Base-by-base conservation (phyloP, 1,139 yeast species). In the Hyphopichia khmerensis region DNA sequence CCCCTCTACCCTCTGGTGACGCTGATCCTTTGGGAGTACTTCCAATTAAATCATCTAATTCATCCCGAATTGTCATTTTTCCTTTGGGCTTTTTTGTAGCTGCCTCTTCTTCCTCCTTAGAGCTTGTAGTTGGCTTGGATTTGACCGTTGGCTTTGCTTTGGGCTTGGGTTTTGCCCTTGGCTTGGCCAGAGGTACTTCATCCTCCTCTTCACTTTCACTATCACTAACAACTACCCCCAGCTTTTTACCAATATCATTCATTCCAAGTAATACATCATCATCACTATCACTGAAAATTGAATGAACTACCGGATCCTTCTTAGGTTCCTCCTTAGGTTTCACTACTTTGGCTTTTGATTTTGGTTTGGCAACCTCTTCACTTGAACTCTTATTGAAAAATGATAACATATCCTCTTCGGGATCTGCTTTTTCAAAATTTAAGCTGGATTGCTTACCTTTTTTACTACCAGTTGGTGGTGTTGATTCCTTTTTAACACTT, bases 271-370 rank as follows among this genome's bases (percentile, higher is more conserved):
- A 46, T 36, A 60, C 66, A 39, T 66, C 71, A 36, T 66, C 71
- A 27, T 65, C 71, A 44, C 69, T 63, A 43, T 67, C 73, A 44
- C 64, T 60, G 46, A 67, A 67, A 18, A 57, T 48, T 7, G 60
- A 53, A 18, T 45, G 40, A 11, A 44, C 48, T 6, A 49, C 33
- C 3, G 27, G 35, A n/a, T 31, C 27, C 18, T n/a, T 13, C n/a
- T 36, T 27, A n/a, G n/a, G n/a, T 18, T 17, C 27, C 33, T 10
- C 3, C 8, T 6, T 10, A 3, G 14, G 8, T 15, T 32, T 43
- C 32, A 40, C 34, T 31, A 50, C 34, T 38, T 50, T 48, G 24
- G 40, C 30, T 26, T 40, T 21, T 24, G 43, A 10, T 9, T 17
- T 24, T 34, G 18, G 42, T 35, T 46, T 48, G 13, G 48, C n/a